Conservation (phyloP, 805 yeast species). For the Lipomyces lipofer region DNA sequence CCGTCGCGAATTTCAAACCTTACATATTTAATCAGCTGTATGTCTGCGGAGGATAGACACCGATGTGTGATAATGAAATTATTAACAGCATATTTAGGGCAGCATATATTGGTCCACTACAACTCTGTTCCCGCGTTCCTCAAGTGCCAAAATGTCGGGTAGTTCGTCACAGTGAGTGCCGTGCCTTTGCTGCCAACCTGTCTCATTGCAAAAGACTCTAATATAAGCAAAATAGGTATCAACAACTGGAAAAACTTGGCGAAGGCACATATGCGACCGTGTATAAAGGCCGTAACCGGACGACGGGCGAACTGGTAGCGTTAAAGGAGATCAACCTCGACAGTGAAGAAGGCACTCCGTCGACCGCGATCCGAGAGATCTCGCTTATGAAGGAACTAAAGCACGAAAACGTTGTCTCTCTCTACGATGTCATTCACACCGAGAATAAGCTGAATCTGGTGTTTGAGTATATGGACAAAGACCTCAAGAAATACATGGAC, state of each 20-base stretch:
- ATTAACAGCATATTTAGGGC: not conserved
- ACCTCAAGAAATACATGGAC: conserved; percentile 93
- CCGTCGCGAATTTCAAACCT: too few relatives aligned
- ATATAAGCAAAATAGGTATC: conserved; percentile 9
- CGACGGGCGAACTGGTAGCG: conserved; percentile 88
- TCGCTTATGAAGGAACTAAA: conserved; percentile 92
- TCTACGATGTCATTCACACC: conserved; percentile 94
- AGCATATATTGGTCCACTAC: not conserved
- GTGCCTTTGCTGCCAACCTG: too few relatives aligned
- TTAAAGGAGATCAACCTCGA: conserved; percentile 92
- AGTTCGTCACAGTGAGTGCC: conserved; percentile 12
- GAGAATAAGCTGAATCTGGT: conserved; percentile 93
- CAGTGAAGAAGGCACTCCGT: conserved; percentile 97
- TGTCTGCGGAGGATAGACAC: not conserved
- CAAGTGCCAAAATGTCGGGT: conserved; percentile 13
- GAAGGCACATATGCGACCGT: conserved; percentile 99
- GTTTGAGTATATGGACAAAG: conserved; percentile 90
- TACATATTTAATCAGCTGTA: too few relatives aligned
- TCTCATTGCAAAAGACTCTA: not conserved
- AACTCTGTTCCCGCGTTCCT: not conserved
- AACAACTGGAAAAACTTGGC: conserved; percentile 72
- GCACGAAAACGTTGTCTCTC: conserved; percentile 87
- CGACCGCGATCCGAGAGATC: conserved; percentile 95
- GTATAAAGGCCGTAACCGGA: conserved; percentile 84
- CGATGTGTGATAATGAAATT: not conserved